Evolutionary conservation across 345 rosid species (phyloP), one percentile per base, ranked within the genome.

Genomic region (Erodium maritimum): DNA sequence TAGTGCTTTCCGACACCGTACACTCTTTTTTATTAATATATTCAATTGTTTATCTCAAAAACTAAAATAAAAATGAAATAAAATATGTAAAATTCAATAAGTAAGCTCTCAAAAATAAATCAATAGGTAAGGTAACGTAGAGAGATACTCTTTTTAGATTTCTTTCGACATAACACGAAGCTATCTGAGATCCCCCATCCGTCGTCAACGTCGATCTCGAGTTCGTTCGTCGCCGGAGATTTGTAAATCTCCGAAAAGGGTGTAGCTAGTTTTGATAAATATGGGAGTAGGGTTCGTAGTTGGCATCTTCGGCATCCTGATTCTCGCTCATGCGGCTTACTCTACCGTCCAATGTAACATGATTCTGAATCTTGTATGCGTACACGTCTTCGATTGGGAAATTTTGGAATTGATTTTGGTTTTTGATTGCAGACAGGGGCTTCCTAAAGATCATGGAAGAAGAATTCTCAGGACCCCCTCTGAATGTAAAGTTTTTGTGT

Each of bases 391-490:
- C 46, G 46, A 37, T 25, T 25, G 4, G 4, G 7, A 23, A 42
- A 55, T 18, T 52, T 50, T 12, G 23, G 23, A 19, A 54, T 57
- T 68, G 50, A 1, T 60, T 70, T 20, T 56, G 19, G 6, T 46
- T 62, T 58, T 69, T 50, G 22, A 62, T 29, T 77, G 22, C 80
- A 94, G 99, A 84, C 73, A 81, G 90, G 74, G 90, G 97, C 16
- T 63, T 87, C 80, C 70, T 85, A 78, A 94, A 94, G 82, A 94
- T 87, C 59, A 90, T 73, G 79, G 97, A 87, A 66, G 99, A 89
- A 70, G 96, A 86, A 62, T 91, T 86, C 67, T 79, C 94, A 0
- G 76, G 87, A 14, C 96, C 96, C 20, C 89, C 95, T 3, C 33
- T 82, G 52, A 77, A 76, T 68, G 99, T 94, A 52, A 65, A 5